These are phyloP conservation scores for Neurospora sp. DNA, from an alignment of 495 filamentous ascomycete genomes.

Conservation along the genomic window DNA sequence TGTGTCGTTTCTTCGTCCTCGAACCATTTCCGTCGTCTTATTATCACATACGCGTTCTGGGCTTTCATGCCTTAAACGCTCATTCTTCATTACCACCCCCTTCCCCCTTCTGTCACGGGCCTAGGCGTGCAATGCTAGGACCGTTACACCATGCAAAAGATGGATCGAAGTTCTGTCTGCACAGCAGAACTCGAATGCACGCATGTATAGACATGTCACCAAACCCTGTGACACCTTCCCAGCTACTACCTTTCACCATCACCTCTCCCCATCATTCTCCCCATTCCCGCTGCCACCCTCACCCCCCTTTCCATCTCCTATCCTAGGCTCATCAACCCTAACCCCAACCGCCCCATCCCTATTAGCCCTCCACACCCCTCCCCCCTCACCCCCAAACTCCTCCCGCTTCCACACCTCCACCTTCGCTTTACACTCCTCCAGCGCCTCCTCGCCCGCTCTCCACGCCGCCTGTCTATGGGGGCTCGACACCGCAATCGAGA, in stretches of 20 bases:
- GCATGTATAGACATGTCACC: no score
- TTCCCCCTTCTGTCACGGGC: not conserved
- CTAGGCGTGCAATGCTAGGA: no score
- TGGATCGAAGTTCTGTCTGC: no score
- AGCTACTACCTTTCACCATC: not conserved
- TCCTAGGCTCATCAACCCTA: slow-evolving; percentile 13
- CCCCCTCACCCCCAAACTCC: slow-evolving; percentile 68
- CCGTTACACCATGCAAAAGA: no score
- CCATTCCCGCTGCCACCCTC: not conserved
- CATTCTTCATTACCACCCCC: not conserved
- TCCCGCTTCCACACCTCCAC: slow-evolving; percentile 96
- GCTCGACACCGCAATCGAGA: slow-evolving; percentile 77
- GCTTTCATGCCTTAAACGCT: not conserved
- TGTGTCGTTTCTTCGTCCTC: not conserved
- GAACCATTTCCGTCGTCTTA: not conserved
- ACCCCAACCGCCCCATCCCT: slow-evolving; percentile 57
- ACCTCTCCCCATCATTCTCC: not conserved
- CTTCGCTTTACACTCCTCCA: slow-evolving; percentile 76
- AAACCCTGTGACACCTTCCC: not conserved
- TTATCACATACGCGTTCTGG: not conserved
- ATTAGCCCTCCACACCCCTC: slow-evolving; percentile 86
- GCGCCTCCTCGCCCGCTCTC: slow-evolving; percentile 77
- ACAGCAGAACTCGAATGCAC: no score
- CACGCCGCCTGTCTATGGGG: slow-evolving; percentile 85
- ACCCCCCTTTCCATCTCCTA: not conserved